A percentile compares a stretch with the other conserved stretches of the same genome.
Conservation (phyloP, 2,329 filamentous ascomycete genomes). For the Talaromyces pinophilus region DNA sequence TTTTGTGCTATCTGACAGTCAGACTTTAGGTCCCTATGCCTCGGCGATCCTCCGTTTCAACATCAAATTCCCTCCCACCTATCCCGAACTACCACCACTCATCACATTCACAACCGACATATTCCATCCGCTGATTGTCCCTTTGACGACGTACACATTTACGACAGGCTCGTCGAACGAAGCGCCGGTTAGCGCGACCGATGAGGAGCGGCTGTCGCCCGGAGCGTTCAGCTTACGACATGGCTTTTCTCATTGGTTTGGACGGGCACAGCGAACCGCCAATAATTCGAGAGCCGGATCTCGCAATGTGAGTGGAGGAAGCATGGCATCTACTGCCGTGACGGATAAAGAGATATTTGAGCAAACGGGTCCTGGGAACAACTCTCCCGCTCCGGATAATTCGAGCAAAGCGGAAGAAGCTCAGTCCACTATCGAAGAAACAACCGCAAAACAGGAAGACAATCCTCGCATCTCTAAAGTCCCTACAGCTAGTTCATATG, state of each 20-base stretch:
- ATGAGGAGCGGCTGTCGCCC: constrained; percentile 79
- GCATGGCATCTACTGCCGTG: constrained; percentile 22
- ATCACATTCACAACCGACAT: constrained; percentile 90
- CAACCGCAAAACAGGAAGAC: neutral
- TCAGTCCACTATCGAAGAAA: neutral
- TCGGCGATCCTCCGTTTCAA: constrained; percentile 86
- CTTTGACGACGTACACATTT: constrained; percentile 92
- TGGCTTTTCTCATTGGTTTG: constrained; percentile 89
- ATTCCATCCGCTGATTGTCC: constrained; percentile 91
- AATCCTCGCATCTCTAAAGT: constrained; percentile 22
- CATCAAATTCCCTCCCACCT: constrained; percentile 79
- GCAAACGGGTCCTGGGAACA: constrained; percentile 13
- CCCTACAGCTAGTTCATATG: constrained; percentile 26
- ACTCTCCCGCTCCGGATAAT: constrained; percentile 18
- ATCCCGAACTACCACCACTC: constrained; percentile 76
- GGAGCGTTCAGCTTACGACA: constrained; percentile 88
- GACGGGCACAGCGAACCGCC: constrained; percentile 54
- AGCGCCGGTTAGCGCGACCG: constrained; percentile 78
- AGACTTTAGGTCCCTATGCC: constrained; percentile 74
- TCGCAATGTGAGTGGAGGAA: constrained; percentile 49
- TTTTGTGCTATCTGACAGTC: neutral
- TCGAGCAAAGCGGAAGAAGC: constrained; percentile 4
- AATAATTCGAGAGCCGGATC: constrained; percentile 39
- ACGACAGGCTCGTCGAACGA: constrained; percentile 73
- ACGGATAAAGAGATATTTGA: neutral